Conservation (phyloP, 2,329 filamentous ascomycete species). For the Nothophaeocryptopus gaeumannii region DNA sequence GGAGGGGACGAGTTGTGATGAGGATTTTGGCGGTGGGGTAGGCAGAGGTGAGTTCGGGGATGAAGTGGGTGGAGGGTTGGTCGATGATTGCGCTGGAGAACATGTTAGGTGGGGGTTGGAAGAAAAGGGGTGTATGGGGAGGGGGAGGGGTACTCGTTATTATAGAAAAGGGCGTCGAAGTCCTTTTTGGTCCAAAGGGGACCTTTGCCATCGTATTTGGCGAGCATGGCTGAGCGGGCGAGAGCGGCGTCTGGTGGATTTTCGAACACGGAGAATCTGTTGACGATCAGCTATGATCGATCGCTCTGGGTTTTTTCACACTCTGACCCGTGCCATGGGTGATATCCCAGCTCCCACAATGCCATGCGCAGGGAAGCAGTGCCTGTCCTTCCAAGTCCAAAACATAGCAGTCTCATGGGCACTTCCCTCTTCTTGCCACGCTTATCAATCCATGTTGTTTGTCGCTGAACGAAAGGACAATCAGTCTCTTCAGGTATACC, state of each 20-base stretch:
- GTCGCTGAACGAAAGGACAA: not conserved
- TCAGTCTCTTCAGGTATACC: constrained; percentile 3
- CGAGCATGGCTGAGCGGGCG: not conserved
- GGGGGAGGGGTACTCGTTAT: constrained; percentile 1
- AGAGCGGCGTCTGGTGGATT: constrained; percentile 1
- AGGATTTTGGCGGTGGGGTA: constrained; percentile 1
- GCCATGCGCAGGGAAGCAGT: constrained; percentile 6
- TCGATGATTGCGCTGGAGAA: not conserved
- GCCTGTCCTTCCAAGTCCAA: constrained; percentile 6
- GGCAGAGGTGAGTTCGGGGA: not conserved
- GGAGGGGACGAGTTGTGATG: not conserved
- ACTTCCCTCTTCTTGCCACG: not conserved
- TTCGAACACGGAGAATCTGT: constrained; percentile 5
- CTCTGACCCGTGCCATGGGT: not conserved
- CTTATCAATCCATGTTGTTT: constrained; percentile 8
- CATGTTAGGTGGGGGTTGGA: too few species aligned
- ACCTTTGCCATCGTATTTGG: constrained; percentile 1
- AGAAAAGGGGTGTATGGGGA: not conserved
- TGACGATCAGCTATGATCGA: too few species aligned
- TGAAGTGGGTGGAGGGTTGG: constrained; percentile 1
- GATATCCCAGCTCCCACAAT: constrained; percentile 3
- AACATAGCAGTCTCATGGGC: constrained; percentile 4
- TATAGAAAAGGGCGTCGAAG: constrained; percentile 4
- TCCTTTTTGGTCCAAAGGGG: constrained; percentile 3
- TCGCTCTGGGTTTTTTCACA: too few species aligned